Conservation (phyloP, 345 rosid genomes). For the Acer negundo region DNA sequence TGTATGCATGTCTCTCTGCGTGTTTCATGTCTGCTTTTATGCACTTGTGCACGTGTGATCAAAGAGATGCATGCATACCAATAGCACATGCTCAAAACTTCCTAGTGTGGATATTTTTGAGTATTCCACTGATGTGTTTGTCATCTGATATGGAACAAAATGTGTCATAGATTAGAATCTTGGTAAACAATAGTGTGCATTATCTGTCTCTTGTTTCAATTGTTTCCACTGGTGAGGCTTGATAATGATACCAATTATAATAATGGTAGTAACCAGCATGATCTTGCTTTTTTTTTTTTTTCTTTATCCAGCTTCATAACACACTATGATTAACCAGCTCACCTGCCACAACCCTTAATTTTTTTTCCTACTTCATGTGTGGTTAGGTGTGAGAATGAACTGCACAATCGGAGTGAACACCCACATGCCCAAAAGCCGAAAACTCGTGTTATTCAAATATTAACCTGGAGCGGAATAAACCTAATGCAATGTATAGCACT, state of each 20-base stretch:
- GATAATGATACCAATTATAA: neutral
- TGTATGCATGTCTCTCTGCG: neutral
- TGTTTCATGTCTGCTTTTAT: neutral
- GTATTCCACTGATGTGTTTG: neutral
- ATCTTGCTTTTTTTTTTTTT: neutral
- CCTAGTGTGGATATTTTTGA: neutral
- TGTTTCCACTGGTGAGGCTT: neutral
- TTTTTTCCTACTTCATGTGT: neutral
- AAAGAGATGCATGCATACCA: neutral
- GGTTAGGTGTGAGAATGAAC: conserved; percentile 1
- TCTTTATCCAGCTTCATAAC: neutral
- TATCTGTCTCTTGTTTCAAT: neutral
- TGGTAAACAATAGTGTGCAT: neutral
- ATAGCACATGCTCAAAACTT: neutral
- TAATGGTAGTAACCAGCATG: neutral
- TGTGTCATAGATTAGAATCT: neutral
- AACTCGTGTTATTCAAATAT: neutral
- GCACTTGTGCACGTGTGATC: neutral
- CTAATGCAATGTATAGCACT: neutral
- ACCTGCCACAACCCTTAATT: neutral
- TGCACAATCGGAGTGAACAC: neutral
- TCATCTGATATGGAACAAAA: neutral
- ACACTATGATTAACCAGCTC: neutral
- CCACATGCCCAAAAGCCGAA: neutral
- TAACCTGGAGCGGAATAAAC: neutral